A percentile compares a stretch with the other conserved stretches of the same genome.
phyloP scores from a whole-genome alignment of 495 filamentous ascomycete species.

The Aspergillus leporis region DNA sequence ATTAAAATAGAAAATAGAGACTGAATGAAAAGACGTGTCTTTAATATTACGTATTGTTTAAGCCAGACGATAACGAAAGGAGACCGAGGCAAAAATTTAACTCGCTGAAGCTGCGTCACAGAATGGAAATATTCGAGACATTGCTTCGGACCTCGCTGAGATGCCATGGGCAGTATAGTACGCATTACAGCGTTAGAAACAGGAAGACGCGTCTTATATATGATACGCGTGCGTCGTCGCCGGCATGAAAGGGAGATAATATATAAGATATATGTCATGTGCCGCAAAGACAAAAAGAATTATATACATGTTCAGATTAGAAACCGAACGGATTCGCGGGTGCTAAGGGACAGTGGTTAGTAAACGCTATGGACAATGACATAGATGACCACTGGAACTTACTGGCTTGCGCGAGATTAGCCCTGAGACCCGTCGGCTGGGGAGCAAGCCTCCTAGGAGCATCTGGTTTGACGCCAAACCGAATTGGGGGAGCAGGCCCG shows the following conservation, averaged over 20 bases:
- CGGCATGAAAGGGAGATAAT: slow-evolving; percentile 21
- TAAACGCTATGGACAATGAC: background rate
- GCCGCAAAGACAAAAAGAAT: slow-evolving; percentile 17
- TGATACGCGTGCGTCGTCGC: slow-evolving; percentile 19
- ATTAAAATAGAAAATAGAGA: background rate
- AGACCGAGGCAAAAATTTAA: slow-evolving; percentile 13
- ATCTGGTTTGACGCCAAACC: slow-evolving; percentile 76
- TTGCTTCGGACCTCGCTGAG: slow-evolving; percentile 11
- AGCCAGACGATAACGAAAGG: slow-evolving; percentile 7
- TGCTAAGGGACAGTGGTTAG: slow-evolving; percentile 52
- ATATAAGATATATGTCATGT: slow-evolving; percentile 28
- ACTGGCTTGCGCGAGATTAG: slow-evolving; percentile 93
- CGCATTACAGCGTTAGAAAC: slow-evolving; percentile 21
- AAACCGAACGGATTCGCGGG: slow-evolving; percentile 94
- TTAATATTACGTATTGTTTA: slow-evolving; percentile 18
- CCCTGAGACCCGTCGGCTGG: slow-evolving; percentile 86
- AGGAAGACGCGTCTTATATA: slow-evolving; percentile 12
- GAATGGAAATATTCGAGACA: slow-evolving; percentile 10
- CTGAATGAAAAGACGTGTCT: background rate
- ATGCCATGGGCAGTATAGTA: slow-evolving; percentile 12
- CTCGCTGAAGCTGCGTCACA: slow-evolving; percentile 26
- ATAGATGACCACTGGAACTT: slow-evolving; percentile 49
- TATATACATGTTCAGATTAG: slow-evolving; percentile 44
- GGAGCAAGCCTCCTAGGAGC: slow-evolving; percentile 74
- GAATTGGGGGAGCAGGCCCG: slow-evolving; percentile 84